These are phyloP conservation scores for Ophiostoma ips DNA, from an alignment of 2,329 filamentous ascomycete species.

Conservation along the genomic window DNA sequence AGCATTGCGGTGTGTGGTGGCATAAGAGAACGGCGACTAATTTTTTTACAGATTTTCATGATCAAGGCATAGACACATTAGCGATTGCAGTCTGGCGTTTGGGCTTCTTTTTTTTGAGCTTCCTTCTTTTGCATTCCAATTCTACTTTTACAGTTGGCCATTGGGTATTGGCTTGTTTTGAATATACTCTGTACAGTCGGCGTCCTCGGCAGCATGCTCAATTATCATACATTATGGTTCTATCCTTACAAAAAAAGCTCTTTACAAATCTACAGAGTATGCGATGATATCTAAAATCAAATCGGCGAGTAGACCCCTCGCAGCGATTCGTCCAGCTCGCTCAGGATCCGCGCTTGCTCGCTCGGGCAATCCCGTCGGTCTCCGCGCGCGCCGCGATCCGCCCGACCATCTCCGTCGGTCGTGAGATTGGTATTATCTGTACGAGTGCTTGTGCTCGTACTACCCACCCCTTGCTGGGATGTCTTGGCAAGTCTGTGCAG, in stretches of 20 bases:
- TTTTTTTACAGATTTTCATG: slow-evolving; percentile 13
- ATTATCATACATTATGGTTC: too few species aligned
- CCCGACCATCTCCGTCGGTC: neutral
- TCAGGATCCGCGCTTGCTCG: too few species aligned
- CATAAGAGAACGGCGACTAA: neutral
- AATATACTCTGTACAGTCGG: too few species aligned
- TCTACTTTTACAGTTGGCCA: neutral
- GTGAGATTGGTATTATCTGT: neutral
- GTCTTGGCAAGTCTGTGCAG: neutral
- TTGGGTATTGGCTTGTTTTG: too few species aligned
- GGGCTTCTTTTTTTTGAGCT: neutral
- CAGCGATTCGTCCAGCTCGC: too few species aligned
- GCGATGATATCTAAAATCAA: too few species aligned
- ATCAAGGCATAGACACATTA: slow-evolving; percentile 11
- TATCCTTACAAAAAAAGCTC: too few species aligned
- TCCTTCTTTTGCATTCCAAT: neutral
- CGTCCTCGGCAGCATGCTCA: too few species aligned
- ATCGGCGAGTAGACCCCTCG: too few species aligned
- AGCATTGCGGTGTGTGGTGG: slow-evolving; percentile 12
- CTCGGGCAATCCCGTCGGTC: neutral
- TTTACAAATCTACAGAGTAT: too few species aligned
- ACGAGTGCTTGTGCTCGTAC: too few species aligned
- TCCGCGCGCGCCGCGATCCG: neutral
- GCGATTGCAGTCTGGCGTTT: neutral
- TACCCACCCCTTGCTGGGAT: too few species aligned